Conservation (phyloP, 495 filamentous ascomycete species). For the Penicillium simplicissimum region DNA sequence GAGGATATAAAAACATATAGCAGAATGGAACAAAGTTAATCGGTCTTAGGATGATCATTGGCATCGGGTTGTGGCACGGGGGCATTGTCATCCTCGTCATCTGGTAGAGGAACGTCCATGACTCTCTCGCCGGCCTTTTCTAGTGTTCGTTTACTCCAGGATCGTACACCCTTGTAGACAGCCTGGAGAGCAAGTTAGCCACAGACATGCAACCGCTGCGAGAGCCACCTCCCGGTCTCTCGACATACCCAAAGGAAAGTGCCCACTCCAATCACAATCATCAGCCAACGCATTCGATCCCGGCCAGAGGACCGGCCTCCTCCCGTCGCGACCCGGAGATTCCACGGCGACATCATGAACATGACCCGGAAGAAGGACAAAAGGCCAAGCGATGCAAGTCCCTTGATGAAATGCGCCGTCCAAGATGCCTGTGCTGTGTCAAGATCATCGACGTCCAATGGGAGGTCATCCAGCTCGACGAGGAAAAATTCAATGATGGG, state of each 20-base stretch:
- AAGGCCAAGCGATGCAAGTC: conserved; percentile 78
- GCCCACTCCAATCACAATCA: conserved; percentile 75
- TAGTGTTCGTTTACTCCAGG: conserved; percentile 66
- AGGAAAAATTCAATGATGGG: conserved; percentile 88
- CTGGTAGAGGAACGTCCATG: conserved; percentile 77
- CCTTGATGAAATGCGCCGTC: conserved; percentile 84
- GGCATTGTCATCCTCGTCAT: conserved; percentile 65
- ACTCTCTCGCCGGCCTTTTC: conserved; percentile 77
- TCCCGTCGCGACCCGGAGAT: conserved; percentile 10
- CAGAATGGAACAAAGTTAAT: conserved; percentile 9
- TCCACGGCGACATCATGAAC: conserved; percentile 65
- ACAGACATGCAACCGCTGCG: not conserved
- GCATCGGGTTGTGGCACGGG: conserved; percentile 4
- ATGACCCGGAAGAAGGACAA: conserved; percentile 83
- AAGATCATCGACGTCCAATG: conserved; percentile 22
- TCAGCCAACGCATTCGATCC: conserved; percentile 71
- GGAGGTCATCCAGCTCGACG: conserved; percentile 63
- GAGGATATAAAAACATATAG: not conserved
- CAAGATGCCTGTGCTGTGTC: conserved; percentile 53
- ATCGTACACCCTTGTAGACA: conserved; percentile 76
- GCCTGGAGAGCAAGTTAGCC: conserved; percentile 51
- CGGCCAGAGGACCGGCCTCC: conserved; percentile 62
- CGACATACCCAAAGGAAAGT: conserved; percentile 78
- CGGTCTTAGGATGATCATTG: conserved; percentile 24
- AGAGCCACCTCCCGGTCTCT: not conserved